Base-by-base conservation (phyloP, 345 rosid genomes). In the Gossypium bickii region DNA sequence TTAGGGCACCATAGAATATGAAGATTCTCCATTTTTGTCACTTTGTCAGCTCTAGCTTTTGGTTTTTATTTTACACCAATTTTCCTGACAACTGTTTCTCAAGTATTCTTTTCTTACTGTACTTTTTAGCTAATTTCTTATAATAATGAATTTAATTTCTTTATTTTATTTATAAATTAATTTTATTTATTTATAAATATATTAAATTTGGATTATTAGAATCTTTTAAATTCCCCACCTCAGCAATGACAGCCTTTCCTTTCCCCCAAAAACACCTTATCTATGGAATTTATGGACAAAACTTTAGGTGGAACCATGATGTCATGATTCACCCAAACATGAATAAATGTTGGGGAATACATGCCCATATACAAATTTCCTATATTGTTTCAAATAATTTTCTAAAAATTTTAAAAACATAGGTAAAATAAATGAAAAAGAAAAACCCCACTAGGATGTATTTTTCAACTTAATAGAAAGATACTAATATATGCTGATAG, bases 21-120 rank as follows among this genome's bases (percentile, higher is more conserved):
- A 64, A 74, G 71, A 65, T 74, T 63, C 77, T 20, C 24, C 8
- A 51, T 64, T 52, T 64, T 64, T 64, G 71, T 64, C 58, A 47
- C 27, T 47, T 73, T 73, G 29, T 62, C 63, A 27, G 53, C 12
- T 74, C n/a, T n/a, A 11, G 45, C 57, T 20, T 60, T 73, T 73
- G 2, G 2, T 49, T 49, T 20, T 5, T 12, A 25, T 65, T 41
- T 8, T 34, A 29, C 38, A 7, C 24, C 29, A 58, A 22, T 4
- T 59, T 25, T 25, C 8, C 63, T 20, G 29, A 57, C 29, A 57
- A 57, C 29, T 9, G 29, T 57, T 57, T 57, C 9, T 10, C 24
- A 56, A 56, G 22, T 56, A 18, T 56, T 56, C 25, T 56, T 17
- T 7, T 55, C 10, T 56, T 56, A 20, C 1, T 4, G 7, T 4